These are phyloP conservation scores for Apocynum venetum DNA, from an alignment of 257 asterid genomes.

Conservation along the genomic window DNA sequence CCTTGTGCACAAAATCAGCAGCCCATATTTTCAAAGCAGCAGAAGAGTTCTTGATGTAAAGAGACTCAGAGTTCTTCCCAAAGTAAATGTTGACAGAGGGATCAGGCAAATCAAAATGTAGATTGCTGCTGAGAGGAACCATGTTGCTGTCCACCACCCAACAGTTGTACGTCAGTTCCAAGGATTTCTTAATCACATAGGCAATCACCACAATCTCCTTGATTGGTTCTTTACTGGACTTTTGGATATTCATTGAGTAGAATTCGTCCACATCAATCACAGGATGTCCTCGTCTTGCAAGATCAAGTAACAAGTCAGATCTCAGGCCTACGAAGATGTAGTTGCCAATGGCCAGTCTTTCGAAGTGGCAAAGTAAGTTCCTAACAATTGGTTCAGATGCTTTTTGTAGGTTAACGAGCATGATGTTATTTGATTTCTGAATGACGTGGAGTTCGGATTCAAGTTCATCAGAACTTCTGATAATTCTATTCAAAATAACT, in stretches of 20 bases:
- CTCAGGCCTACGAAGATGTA: conserved; percentile 59
- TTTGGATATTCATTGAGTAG: conserved; percentile 39
- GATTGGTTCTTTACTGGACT: conserved; percentile 37
- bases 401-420: conserved; percentile 54
- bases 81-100: conserved; percentile 32
- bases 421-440: conserved; percentile 48
- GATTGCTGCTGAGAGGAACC: conserved; percentile 47
- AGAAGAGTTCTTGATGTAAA: conserved; percentile 55
- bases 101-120: conserved; percentile 47
- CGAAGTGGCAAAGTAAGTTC: conserved; percentile 87
- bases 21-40: conserved; percentile 45
- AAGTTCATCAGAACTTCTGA: conserved; percentile 48
- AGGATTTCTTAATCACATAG: conserved; percentile 42
- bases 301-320: conserved; percentile 57
- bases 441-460: conserved; percentile 45
- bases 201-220: conserved; percentile 53
- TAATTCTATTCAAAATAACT: conserved; percentile 48
- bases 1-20: conserved; percentile 34
- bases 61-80: conserved; percentile 46
- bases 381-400: conserved; percentile 43
- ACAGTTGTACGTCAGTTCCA: conserved; percentile 59
- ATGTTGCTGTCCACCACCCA: conserved; percentile 60
- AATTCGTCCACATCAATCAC: conserved; percentile 52
- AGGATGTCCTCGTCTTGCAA: conserved; percentile 80
- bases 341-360: conserved; percentile 56